phyloP scores from a whole-genome alignment of 2,329 filamentous ascomycete species.

The Penicillium sclerotiorum region DNA sequence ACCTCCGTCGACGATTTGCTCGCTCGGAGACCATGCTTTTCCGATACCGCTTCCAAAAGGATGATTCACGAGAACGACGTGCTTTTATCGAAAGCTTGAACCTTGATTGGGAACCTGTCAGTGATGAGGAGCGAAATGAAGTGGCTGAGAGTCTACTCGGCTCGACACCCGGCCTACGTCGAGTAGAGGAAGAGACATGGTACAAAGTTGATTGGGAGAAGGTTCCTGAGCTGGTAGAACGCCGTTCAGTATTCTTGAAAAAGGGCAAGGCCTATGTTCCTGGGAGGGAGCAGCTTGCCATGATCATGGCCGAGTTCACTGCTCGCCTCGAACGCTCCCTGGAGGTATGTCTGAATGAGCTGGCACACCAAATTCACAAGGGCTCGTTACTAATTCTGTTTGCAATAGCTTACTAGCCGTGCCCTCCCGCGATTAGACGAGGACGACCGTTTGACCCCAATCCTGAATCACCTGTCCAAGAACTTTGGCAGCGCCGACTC shows the following conservation, averaged over 20 bases:
- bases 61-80: constrained; percentile 71
- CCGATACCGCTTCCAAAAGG: constrained; percentile 75
- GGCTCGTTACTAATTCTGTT: neutral
- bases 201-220: constrained; percentile 97
- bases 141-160: constrained; percentile 65
- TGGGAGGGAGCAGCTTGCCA: constrained; percentile 78
- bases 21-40: constrained; percentile 90
- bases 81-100: constrained; percentile 76
- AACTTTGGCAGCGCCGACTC: constrained; percentile 93
- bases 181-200: constrained; percentile 78
- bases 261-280: constrained; percentile 91
- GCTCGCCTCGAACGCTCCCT: constrained; percentile 76
- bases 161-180: constrained; percentile 53
- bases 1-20: constrained; percentile 81
- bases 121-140: constrained; percentile 75
- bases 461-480: constrained; percentile 82
- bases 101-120: constrained; percentile 81
- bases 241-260: constrained; percentile 72
- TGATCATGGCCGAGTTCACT: constrained; percentile 87
- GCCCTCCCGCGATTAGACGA: constrained; percentile 91
- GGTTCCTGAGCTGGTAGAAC: constrained; percentile 87
- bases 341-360: constrained; percentile 60
- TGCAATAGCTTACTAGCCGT: constrained; percentile 74
- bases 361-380: neutral
- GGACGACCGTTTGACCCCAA: constrained; percentile 83